Percentiles rank a stretch among this genome's conserved stretches.
phyloP scores from a whole-genome alignment of 257 asterid genomes.

The Solanum chilense region DNA sequence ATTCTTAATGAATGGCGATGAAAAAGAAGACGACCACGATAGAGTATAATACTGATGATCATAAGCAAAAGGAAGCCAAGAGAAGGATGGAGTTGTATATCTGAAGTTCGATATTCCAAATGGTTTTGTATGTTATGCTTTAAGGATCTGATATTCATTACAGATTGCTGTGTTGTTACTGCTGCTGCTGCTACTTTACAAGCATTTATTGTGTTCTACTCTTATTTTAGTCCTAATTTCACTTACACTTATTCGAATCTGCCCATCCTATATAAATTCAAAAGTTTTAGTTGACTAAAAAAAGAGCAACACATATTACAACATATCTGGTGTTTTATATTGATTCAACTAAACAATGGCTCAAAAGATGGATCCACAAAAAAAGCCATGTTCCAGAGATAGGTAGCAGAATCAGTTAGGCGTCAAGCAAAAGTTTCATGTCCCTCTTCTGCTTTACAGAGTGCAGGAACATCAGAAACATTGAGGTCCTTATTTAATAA shows the following conservation, averaged over 20 bases:
- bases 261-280: background rate
- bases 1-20: background rate
- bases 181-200: background rate
- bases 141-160: background rate
- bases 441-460: background rate
- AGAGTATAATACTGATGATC: background rate
- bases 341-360: background rate
- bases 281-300: background rate
- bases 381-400: background rate
- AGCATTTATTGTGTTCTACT: background rate
- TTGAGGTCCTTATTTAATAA: background rate
- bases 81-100: background rate
- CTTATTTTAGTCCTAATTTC: background rate
- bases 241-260: background rate
- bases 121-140: background rate
- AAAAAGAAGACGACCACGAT: background rate
- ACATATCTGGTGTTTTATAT: background rate
- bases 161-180: background rate
- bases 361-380: background rate
- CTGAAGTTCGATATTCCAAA: background rate
- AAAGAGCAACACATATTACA: background rate
- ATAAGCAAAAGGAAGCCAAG: background rate
- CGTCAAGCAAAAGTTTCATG: background rate
- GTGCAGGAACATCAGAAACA: background rate
- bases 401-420: background rate